Percentiles rank a stretch among this genome's conserved stretches.
These are phyloP conservation scores for Lathyrus aphaca DNA, from an alignment of 306 rosid species.

Conservation along the genomic window DNA sequence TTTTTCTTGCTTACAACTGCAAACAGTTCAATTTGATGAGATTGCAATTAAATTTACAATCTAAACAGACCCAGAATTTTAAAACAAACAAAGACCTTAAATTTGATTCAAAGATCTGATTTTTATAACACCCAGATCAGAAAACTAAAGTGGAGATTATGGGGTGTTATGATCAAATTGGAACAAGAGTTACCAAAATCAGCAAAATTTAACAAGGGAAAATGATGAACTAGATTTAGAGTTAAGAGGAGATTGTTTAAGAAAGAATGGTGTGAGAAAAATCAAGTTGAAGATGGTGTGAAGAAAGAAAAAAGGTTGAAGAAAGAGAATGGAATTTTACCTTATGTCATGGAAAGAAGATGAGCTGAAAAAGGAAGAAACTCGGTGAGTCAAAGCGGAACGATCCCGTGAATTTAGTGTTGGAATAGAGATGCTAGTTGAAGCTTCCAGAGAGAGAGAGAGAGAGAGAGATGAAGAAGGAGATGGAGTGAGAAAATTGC, in stretches of 20 bases:
- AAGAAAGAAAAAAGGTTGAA: conserved; percentile 7
- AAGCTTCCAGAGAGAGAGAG: conserved; percentile 16
- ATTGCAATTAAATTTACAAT: neutral
- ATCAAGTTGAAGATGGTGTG: neutral
- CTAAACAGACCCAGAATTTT: conserved; percentile 31
- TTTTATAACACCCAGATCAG: conserved; percentile 40
- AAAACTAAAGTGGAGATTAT: conserved; percentile 18
- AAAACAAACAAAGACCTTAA: conserved; percentile 24
- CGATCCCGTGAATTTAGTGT: conserved; percentile 23
- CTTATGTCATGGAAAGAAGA: conserved; percentile 25
- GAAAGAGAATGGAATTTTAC: conserved; percentile 24
- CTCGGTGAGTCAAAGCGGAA: conserved; percentile 37
- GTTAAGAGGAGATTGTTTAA: conserved; percentile 18
- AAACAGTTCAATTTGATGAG: neutral
- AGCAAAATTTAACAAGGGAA: neutral
- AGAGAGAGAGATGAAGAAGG: neutral
- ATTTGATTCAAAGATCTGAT: conserved; percentile 41
- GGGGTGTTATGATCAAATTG: conserved; percentile 35
- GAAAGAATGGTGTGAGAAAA: neutral
- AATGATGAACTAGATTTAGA: conserved; percentile 19
- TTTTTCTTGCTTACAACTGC: neutral
- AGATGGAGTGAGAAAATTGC: conserved; percentile 17
- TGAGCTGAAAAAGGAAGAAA: conserved; percentile 29
- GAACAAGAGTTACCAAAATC: neutral
- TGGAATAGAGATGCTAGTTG: conserved; percentile 26